Evolutionary conservation across 2,329 filamentous ascomycete genomes (phyloP).

Genomic region (Fusarium burgessii): DNA sequence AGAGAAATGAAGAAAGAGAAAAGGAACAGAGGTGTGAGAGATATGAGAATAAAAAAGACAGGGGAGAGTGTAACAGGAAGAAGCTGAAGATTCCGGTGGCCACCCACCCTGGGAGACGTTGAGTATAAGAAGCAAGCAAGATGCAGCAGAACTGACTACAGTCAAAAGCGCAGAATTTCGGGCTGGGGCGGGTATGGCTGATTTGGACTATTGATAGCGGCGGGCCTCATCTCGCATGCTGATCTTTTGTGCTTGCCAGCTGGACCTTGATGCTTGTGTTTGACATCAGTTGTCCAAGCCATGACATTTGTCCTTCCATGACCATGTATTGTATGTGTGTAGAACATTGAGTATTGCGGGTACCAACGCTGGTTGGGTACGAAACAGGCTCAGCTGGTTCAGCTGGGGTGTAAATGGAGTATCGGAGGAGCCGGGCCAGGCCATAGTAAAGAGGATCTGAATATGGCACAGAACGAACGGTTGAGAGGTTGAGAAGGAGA

Average conservation of each 20-base stretch:
- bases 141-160: constrained; percentile 37
- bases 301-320: constrained; percentile 26
- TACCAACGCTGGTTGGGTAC: constrained; percentile 36
- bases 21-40: constrained; percentile 16
- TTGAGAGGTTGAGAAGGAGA: constrained; percentile 27
- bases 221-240: constrained; percentile 45
- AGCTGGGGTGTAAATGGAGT: constrained; percentile 23
- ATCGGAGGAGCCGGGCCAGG: constrained; percentile 22
- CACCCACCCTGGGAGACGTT: constrained; percentile 39
- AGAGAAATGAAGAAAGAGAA: constrained; percentile 14
- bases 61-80: constrained; percentile 29
- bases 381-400: constrained; percentile 29
- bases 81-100: constrained; percentile 40
- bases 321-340: constrained; percentile 7
- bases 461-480: not conserved
- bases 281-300: constrained; percentile 32
- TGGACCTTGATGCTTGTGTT: constrained; percentile 25
- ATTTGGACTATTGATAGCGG: constrained; percentile 41
- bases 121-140: constrained; percentile 45
- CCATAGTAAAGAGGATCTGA: constrained; percentile 9
- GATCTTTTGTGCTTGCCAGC: constrained; percentile 20
- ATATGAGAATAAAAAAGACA: constrained; percentile 26
- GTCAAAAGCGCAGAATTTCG: constrained; percentile 36
- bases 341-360: constrained; percentile 10
- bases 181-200: constrained; percentile 42